Conservation (phyloP, 352 stramenopile genomes). For the Phytophthora capsici region DNA sequence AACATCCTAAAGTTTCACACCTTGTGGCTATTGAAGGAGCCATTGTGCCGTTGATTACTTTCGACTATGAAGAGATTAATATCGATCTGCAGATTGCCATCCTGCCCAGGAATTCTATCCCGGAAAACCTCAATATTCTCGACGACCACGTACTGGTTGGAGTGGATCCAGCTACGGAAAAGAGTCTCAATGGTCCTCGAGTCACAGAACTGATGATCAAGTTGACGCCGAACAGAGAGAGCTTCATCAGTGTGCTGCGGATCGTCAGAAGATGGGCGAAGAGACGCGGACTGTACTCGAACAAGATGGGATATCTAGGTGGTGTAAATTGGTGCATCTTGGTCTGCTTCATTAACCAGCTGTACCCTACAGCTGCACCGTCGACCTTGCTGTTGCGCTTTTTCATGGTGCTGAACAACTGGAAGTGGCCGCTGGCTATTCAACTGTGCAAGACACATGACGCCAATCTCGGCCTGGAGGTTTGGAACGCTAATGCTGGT, state of each 20-base stretch:
- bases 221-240: conserved; percentile 85
- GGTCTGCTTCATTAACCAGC: conserved; percentile 95
- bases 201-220: conserved; percentile 94
- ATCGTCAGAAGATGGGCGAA: conserved; percentile 91
- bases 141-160: conserved; percentile 90
- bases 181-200: conserved; percentile 90
- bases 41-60: conserved; percentile 97
- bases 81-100: conserved; percentile 99
- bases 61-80: conserved; percentile 99
- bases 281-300: conserved; percentile 97
- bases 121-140: conserved; percentile 90
- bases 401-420: conserved; percentile 91
- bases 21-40: conserved; percentile 89
- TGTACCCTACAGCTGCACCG: conserved; percentile 87
- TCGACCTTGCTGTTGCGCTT: conserved; percentile 89
- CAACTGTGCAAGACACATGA: conserved; percentile 90
- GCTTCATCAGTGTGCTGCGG: conserved; percentile 89
- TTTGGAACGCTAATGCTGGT: conserved; percentile 90
- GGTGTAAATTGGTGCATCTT: conserved; percentile 99
- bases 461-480: conserved; percentile 83
- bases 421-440: conserved; percentile 92
- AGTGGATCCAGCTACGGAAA: conserved; percentile 88
- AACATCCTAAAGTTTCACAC: conserved; percentile 92
- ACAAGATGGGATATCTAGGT: conserved; percentile 99
- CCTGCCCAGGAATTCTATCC: conserved; percentile 91